Evolutionary conservation across 352 stramenopile genomes (phyloP).

Genomic region (Globisporangium middletonii): DNA sequence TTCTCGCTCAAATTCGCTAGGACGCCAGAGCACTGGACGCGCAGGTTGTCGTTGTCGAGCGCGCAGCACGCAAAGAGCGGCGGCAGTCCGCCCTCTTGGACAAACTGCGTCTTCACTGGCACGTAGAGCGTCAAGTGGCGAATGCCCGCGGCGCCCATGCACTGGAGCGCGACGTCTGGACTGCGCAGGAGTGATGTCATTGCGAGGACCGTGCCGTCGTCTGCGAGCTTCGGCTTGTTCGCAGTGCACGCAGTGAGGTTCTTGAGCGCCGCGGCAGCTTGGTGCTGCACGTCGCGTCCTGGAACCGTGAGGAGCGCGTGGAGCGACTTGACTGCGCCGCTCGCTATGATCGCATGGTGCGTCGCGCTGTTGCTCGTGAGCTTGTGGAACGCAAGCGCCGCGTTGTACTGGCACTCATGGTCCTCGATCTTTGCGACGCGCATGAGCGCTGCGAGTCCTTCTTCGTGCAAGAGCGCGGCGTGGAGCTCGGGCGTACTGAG

Average conservation of each 20-base stretch:
- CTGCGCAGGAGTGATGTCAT: slow-evolving; percentile 83
- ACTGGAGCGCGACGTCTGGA: slow-evolving; percentile 71
- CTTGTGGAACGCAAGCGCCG: slow-evolving; percentile 86
- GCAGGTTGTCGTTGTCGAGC: slow-evolving; percentile 70
- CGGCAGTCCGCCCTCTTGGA: slow-evolving; percentile 56
- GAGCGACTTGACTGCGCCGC: slow-evolving; percentile 53
- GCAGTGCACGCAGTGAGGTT: slow-evolving; percentile 88
- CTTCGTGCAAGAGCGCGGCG: slow-evolving; percentile 66
- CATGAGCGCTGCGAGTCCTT: slow-evolving; percentile 85
- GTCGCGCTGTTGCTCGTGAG: slow-evolving; percentile 66
- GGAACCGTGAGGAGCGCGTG: slow-evolving; percentile 68
- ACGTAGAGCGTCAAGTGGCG: slow-evolving; percentile 85
- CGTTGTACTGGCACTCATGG: slow-evolving; percentile 90
- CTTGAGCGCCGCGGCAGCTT: slow-evolving; percentile 90
- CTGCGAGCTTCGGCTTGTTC: slow-evolving; percentile 86
- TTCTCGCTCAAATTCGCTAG: slow-evolving; percentile 92
- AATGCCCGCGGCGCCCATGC: slow-evolving; percentile 83
- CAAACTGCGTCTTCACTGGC: slow-evolving; percentile 61
- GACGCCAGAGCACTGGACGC: slow-evolving; percentile 84
- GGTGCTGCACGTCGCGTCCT: slow-evolving; percentile 73
- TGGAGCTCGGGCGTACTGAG: slow-evolving; percentile 81
- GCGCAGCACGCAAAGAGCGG: slow-evolving; percentile 61
- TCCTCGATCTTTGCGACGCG: slow-evolving; percentile 87
- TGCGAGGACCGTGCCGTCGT: slow-evolving; percentile 80
- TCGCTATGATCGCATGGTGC: slow-evolving; percentile 62